phyloP scores from a whole-genome alignment of 805 yeast genomes.

The Kazachstania psychrophila region DNA sequence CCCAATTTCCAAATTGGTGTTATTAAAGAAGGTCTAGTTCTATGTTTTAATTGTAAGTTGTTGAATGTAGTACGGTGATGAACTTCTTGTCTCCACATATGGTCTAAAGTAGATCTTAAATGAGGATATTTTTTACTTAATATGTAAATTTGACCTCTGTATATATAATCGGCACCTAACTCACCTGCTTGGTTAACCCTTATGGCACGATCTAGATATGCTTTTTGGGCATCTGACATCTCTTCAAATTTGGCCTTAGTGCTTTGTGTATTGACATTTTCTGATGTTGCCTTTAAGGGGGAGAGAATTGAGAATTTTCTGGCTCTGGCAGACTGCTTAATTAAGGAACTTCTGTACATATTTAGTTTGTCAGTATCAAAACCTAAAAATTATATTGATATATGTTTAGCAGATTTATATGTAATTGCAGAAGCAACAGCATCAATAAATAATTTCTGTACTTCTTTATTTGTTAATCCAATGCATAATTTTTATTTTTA shows the following conservation, averaged over 20 bases:
- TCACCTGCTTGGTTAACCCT: constrained; percentile 98
- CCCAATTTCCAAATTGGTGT: constrained; percentile 94
- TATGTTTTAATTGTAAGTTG: constrained; percentile 55
- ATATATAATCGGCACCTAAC: constrained; percentile 88
- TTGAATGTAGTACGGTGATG: constrained; percentile 86
- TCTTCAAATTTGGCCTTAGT: constrained; percentile 18
- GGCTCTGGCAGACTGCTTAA: not conserved
- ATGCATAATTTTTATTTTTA: too few species aligned
- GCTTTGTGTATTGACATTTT: not conserved
- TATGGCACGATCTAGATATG: constrained; percentile 62
- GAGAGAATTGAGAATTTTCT: constrained; percentile 12
- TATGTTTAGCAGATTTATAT: too few species aligned
- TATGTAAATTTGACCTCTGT: constrained; percentile 80
- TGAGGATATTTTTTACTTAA: constrained; percentile 62
- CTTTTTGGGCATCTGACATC: constrained; percentile 46
- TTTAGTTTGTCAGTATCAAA: too few species aligned
- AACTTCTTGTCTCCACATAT: constrained; percentile 98
- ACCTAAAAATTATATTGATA: too few species aligned
- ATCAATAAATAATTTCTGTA: too few species aligned
- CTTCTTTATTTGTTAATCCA: too few species aligned
- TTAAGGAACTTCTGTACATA: constrained; percentile 1
- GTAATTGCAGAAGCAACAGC: too few species aligned
- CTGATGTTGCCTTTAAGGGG: constrained; percentile 8
- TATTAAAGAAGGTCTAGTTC: constrained; percentile 84
- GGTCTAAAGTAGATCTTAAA: constrained; percentile 69